Base-by-base conservation (phyloP, 2,329 filamentous ascomycete species). In the Chaetomium olivaceum region DNA sequence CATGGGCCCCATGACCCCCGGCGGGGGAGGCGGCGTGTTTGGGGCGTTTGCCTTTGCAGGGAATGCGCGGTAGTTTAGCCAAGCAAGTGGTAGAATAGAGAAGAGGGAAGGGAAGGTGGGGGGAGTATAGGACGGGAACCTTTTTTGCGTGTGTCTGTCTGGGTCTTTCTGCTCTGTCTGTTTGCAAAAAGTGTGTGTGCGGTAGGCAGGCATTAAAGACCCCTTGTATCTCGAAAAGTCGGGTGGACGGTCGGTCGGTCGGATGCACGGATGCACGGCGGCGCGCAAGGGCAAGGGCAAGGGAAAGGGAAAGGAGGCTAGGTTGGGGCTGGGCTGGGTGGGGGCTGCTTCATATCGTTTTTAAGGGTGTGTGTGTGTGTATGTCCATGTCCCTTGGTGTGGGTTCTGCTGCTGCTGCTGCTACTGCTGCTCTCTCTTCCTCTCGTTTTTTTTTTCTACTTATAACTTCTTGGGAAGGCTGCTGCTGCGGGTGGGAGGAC, bases 1-100 rank as follows among this genome's bases (percentile, higher is more conserved):
- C 60, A 87, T 89, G 76, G 89, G 89, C 2, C 86, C 90, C 43
- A 88, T 93, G 84, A 95, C 92, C 8, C 92, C 92, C 0, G 91
- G 91, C 29, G 89, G 87, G 23, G 87, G 87, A 2, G 88, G 88
- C 29, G 90, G 91, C 60, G 87, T 89, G 27, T 93, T 94, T 80
- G 91, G 91, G 57, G 86, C 83, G 75, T 94, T 94, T 78, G 81
- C 83, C 66, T 85, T 86, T 77, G 78, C 70, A 21, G 71, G 72
- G 8, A 68, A 64, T 58, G 51, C 59, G 43, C 54, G 65, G 59
- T 67, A 64, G 61, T 58, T 25, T 39, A 21, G 14, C n/a, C n/a
- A 6, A 29, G 19, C 12, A 1, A 23, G 8, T 19, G 27, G 5
- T 23, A 12, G 56, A 43, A 29, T 55, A 48, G 46, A 48, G n/a